Conservation (phyloP, 2,329 filamentous ascomycete species). For the Pyrenophora graminea region DNA sequence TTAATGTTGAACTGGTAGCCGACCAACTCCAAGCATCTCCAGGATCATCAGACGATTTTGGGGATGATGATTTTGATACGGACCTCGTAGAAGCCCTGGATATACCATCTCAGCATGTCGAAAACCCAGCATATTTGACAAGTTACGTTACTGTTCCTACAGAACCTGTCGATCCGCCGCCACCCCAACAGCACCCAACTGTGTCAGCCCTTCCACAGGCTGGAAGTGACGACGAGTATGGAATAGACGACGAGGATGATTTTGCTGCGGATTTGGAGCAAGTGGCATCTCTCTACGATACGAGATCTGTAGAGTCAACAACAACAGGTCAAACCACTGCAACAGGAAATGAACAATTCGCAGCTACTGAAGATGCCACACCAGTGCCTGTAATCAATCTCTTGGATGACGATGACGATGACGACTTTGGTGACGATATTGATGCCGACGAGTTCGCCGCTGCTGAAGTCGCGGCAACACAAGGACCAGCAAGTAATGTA, state of each 20-base stretch:
- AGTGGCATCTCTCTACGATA: slow-evolving; percentile 61
- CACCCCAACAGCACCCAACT: neutral
- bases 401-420: slow-evolving; percentile 49
- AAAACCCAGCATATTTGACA: slow-evolving; percentile 9
- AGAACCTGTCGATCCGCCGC: slow-evolving; percentile 9
- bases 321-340: slow-evolving; percentile 2
- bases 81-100: slow-evolving; percentile 43
- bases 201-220: slow-evolving; percentile 10
- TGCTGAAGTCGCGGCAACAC: slow-evolving; percentile 72
- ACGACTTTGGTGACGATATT: slow-evolving; percentile 70
- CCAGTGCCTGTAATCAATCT: slow-evolving; percentile 30
- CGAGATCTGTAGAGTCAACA: slow-evolving; percentile 37
- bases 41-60: slow-evolving; percentile 43
- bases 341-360: neutral
- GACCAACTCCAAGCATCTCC: slow-evolving; percentile 14
- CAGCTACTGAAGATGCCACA: slow-evolving; percentile 5
- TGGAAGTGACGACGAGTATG: slow-evolving; percentile 53
- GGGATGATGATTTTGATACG: slow-evolving; percentile 41
- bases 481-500: slow-evolving; percentile 62
- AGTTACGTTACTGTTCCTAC: slow-evolving; percentile 10
- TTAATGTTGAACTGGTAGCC: neutral
- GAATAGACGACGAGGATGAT: slow-evolving; percentile 52
- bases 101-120: slow-evolving; percentile 17
- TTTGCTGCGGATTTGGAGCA: slow-evolving; percentile 63
- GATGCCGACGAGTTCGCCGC: slow-evolving; percentile 73